Conservation (phyloP, 371 early-diverging fungal species). For the Fennellomyces sp. region DNA sequence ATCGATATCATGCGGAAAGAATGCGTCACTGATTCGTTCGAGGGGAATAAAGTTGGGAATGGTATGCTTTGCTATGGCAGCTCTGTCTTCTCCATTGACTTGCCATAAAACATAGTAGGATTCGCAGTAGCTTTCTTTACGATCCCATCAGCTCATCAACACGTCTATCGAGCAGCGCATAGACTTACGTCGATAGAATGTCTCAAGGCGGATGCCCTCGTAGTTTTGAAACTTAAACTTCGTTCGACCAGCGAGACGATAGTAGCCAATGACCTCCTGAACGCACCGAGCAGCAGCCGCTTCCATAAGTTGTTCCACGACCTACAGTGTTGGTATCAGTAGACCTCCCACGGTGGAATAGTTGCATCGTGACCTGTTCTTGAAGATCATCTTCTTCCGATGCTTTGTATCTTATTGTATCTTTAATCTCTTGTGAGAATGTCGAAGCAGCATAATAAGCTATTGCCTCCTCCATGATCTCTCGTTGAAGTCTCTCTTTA, state of each 20-base stretch:
- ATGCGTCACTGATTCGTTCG: conserved; percentile 13
- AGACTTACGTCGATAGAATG: conserved; percentile 36
- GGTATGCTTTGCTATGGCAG: conserved; percentile 27
- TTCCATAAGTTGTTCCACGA: conserved; percentile 30
- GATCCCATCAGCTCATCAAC: neutral
- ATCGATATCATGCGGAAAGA: conserved; percentile 29
- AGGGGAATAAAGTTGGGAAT: conserved; percentile 42
- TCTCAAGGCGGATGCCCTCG: conserved; percentile 41
- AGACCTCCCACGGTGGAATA: neutral
- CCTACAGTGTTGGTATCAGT: conserved; percentile 10
- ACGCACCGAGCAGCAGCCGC: conserved; percentile 25
- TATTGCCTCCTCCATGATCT: conserved; percentile 37
- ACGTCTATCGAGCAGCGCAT: neutral
- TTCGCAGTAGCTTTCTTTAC: conserved; percentile 26
- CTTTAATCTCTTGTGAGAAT: conserved; percentile 30
- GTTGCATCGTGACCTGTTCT: conserved; percentile 16
- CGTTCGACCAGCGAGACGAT: conserved; percentile 35
- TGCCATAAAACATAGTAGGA: conserved; percentile 34
- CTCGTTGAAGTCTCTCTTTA: conserved; percentile 22
- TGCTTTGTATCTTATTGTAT: conserved; percentile 28
- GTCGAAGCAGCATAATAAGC: conserved; percentile 22
- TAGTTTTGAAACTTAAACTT: conserved; percentile 29
- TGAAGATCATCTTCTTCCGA: conserved; percentile 23
- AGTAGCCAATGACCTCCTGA: conserved; percentile 37
- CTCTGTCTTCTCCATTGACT: conserved; percentile 6